phyloP scores from a whole-genome alignment of 768 basidiomycete genomes.

The Russula compacta region DNA sequence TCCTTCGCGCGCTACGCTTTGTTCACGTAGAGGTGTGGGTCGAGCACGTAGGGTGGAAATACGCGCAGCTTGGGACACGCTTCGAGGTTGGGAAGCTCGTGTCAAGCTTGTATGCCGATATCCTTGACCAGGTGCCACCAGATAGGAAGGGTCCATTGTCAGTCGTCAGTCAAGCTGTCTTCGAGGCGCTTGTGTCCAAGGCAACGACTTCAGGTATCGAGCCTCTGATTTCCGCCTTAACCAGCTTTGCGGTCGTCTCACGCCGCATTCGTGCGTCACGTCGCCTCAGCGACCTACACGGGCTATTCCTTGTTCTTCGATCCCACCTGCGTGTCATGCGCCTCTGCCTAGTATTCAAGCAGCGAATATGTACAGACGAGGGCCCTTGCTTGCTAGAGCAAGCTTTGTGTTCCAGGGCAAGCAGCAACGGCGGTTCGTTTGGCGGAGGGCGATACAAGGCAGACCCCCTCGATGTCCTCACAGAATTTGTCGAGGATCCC shows the following conservation, averaged over 20 bases:
- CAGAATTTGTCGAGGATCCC: constrained; percentile 56
- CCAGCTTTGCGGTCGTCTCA: constrained; percentile 50
- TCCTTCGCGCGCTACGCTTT: constrained; percentile 67
- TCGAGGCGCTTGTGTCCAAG: constrained; percentile 63
- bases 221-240: constrained; percentile 66
- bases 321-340: constrained; percentile 55
- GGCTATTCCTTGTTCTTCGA: constrained; percentile 60
- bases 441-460: constrained; percentile 41
- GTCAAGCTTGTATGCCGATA: constrained; percentile 53
- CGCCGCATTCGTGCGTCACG: constrained; percentile 51
- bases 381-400: constrained; percentile 62
- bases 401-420: constrained; percentile 54
- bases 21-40: constrained; percentile 87
- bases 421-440: constrained; percentile 37
- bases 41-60: constrained; percentile 81
- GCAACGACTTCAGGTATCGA: constrained; percentile 74
- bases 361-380: constrained; percentile 26
- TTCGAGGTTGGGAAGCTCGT: constrained; percentile 74
- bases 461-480: constrained; percentile 70
- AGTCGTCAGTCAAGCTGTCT: constrained; percentile 49
- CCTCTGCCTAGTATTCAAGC: constrained; percentile 57
- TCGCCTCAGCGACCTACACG: constrained; percentile 58
- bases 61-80: constrained; percentile 66
- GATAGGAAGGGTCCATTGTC: constrained; percentile 50
- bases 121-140: constrained; percentile 56